These are phyloP conservation scores for Noccaea bulbosa DNA, from an alignment of 345 rosid genomes.

Conservation along the genomic window DNA sequence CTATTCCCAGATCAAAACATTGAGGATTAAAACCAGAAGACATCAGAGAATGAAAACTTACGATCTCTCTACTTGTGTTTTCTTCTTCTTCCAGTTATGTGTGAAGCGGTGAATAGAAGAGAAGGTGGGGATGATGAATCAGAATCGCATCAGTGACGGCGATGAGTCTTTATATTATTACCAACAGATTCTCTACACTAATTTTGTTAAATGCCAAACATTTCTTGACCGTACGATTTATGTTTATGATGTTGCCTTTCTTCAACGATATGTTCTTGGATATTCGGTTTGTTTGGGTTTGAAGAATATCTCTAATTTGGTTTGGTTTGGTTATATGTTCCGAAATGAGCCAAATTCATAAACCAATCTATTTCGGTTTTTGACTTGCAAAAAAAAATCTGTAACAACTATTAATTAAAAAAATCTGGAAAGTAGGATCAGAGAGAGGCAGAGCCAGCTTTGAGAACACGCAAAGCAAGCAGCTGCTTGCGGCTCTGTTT, in stretches of 20 bases:
- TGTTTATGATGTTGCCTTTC: neutral
- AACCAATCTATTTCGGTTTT: too few relatives aligned
- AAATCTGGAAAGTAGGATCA: too few relatives aligned
- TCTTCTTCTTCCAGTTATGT: conserved; percentile 8
- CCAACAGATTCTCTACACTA: neutral
- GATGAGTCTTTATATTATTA: neutral
- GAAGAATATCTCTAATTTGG: too few relatives aligned
- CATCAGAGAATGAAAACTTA: conserved; percentile 20
- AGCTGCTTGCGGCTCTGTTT: too few relatives aligned
- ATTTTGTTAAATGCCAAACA: neutral
- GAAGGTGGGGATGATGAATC: neutral
- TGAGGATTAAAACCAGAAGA: neutral
- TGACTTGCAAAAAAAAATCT: too few relatives aligned
- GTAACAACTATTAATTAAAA: too few relatives aligned
- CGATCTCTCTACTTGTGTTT: conserved; percentile 2
- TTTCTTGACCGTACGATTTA: neutral
- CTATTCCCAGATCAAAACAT: neutral
- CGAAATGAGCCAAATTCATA: too few relatives aligned
- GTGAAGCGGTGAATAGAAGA: neutral
- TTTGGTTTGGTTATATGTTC: too few relatives aligned
- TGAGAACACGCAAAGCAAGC: too few relatives aligned
- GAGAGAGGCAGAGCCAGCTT: too few relatives aligned
- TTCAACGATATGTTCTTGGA: neutral
- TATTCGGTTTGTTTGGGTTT: too few relatives aligned
- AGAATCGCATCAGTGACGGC: neutral